Evolutionary conservation across 441 rosid species (phyloP).

Genomic region (Gossypium davidsonii): DNA sequence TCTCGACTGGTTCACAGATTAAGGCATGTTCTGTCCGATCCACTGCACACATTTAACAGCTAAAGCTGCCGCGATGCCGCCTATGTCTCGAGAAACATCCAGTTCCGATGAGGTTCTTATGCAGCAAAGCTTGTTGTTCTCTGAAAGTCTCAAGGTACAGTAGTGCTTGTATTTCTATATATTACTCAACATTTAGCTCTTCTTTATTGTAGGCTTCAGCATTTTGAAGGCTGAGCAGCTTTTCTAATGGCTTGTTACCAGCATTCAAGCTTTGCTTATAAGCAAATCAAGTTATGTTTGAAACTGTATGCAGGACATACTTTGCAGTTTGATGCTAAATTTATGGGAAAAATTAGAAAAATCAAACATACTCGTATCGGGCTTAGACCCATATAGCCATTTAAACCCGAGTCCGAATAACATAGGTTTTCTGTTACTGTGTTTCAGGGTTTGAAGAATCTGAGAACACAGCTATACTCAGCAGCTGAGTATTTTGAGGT

Average conservation of each 20-base stretch:
- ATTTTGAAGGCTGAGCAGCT: too few species aligned
- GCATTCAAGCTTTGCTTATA: too few species aligned
- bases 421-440: neutral
- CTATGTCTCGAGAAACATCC: conserved; percentile 9
- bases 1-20: conserved; percentile 27
- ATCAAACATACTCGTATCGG: neutral
- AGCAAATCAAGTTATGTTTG: too few species aligned
- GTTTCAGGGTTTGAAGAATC: conserved; percentile 77
- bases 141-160: conserved; percentile 82
- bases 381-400: neutral
- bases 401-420: neutral
- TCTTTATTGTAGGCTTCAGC: neutral
- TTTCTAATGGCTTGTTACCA: too few species aligned
- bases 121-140: conserved; percentile 85
- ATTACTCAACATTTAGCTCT: neutral
- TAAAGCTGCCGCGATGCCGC: conserved; percentile 38
- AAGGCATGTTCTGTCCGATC: conserved; percentile 13
- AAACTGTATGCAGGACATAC: too few species aligned
- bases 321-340: too few species aligned
- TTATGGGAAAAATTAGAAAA: too few species aligned
- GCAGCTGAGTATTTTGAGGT: conserved; percentile 95
- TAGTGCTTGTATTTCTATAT: neutral
- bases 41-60: conserved; percentile 37
- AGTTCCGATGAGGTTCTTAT: conserved; percentile 69
- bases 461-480: conserved; percentile 73